phyloP scores from a whole-genome alignment of 83 land plant genomes.

The Picea engelmannii region DNA sequence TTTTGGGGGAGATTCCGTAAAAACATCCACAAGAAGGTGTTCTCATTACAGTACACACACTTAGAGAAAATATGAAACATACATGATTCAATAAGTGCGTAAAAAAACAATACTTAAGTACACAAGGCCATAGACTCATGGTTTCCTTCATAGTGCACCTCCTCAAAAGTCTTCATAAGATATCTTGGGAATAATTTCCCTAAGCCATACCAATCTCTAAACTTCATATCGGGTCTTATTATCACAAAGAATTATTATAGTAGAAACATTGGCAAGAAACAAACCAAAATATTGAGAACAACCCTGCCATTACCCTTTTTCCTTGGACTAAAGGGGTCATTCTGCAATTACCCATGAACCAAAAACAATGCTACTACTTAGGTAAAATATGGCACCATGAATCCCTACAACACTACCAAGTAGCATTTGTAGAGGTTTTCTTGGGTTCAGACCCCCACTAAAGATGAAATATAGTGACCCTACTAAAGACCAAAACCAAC shows the following conservation, averaged over 20 bases:
- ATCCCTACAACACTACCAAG: too few relatives aligned
- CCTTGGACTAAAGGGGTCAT: slow-evolving; percentile 6
- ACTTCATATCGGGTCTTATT: background rate
- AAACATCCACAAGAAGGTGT: too few relatives aligned
- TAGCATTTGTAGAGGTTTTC: too few relatives aligned
- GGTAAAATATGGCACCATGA: too few relatives aligned
- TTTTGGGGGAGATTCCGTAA: too few relatives aligned
- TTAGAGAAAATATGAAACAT: slow-evolving; percentile 24
- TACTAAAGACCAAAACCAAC: too few relatives aligned
- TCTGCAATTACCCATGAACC: slow-evolving; percentile 43
- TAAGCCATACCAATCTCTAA: background rate
- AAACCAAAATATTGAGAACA: slow-evolving; percentile 22
- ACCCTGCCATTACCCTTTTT: slow-evolving; percentile 12
- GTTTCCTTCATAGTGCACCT: background rate
- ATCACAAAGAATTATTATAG: slow-evolving; percentile 27
- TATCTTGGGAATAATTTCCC: background rate
- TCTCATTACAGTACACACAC: too few relatives aligned
- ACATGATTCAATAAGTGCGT: slow-evolving; percentile 33
- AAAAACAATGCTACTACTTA: slow-evolving; percentile 47
- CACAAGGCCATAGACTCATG: slow-evolving; percentile 24
- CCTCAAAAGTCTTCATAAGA: slow-evolving; percentile 7
- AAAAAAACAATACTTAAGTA: slow-evolving; percentile 30
- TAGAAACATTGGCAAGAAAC: slow-evolving; percentile 33
- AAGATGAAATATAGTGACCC: too few relatives aligned
- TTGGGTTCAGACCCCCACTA: too few relatives aligned